A percentile compares a stretch with the other conserved stretches of the same genome.
phyloP scores from a whole-genome alignment of 2,329 filamentous ascomycete genomes.

The Stagonosporopsis tanaceti region DNA sequence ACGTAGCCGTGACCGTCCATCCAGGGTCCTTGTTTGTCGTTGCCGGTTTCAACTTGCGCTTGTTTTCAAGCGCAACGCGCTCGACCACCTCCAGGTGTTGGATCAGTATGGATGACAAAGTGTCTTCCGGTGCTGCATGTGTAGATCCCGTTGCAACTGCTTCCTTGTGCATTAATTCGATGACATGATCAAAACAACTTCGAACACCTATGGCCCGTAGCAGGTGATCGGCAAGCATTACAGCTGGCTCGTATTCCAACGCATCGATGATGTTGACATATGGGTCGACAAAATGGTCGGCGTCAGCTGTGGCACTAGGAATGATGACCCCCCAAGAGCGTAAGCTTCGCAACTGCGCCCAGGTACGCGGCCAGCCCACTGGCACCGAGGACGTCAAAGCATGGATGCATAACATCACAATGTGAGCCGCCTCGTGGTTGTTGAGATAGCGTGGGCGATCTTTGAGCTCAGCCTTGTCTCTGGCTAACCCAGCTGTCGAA shows the following conservation, averaged over 20 bases:
- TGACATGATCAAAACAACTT: conserved; percentile 59
- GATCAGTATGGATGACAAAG: conserved; percentile 31
- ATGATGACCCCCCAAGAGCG: conserved; percentile 49
- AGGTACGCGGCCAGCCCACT: conserved; percentile 40
- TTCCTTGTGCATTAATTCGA: conserved; percentile 36
- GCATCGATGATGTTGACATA: conserved; percentile 51
- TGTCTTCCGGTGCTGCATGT: neutral
- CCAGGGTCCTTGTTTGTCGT: conserved; percentile 38
- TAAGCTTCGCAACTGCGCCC: conserved; percentile 49
- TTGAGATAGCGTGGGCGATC: conserved; percentile 33
- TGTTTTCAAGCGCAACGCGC: conserved; percentile 30
- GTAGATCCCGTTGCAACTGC: neutral
- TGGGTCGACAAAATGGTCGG: conserved; percentile 39
- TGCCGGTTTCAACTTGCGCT: conserved; percentile 27
- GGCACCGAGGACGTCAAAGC: conserved; percentile 49
- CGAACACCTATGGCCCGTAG: conserved; percentile 59
- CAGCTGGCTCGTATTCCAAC: conserved; percentile 61
- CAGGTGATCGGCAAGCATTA: conserved; percentile 59
- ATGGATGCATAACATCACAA: conserved; percentile 53
- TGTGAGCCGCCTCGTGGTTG: conserved; percentile 50
- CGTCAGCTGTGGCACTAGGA: conserved; percentile 27
- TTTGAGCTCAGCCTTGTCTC: neutral
- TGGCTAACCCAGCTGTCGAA: neutral
- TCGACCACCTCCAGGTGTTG: conserved; percentile 39
- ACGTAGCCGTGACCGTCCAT: conserved; percentile 47